A percentile compares a stretch with the other conserved stretches of the same genome.
phyloP scores from a whole-genome alignment of 1,284 basidiomycete genomes.

The Thelephora terrestris region DNA sequence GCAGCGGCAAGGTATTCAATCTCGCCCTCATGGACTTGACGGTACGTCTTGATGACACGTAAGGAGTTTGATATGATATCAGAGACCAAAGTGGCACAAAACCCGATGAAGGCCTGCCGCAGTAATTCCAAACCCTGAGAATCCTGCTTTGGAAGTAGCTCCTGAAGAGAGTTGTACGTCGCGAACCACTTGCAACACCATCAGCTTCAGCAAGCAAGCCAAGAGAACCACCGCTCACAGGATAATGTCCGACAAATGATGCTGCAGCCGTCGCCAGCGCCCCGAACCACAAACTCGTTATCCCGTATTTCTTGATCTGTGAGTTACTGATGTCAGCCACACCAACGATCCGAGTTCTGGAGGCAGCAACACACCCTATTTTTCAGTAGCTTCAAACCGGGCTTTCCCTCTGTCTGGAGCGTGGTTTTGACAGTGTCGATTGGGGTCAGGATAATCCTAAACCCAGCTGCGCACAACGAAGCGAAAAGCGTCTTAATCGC shows the following conservation, averaged over 20 bases:
- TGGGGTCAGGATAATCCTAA: slow-evolving; percentile 79
- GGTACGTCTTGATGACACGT: slow-evolving; percentile 87
- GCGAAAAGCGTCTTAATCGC: slow-evolving; percentile 65
- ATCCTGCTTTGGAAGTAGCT: slow-evolving; percentile 46
- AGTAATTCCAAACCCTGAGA: slow-evolving; percentile 47
- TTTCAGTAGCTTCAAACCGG: slow-evolving; percentile 54
- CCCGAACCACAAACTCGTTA: slow-evolving; percentile 78
- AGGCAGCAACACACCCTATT: slow-evolving; percentile 39
- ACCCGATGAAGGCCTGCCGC: slow-evolving; percentile 82
- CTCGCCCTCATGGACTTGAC: slow-evolving; percentile 74
- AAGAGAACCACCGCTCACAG: slow-evolving; percentile 28
- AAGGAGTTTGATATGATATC: slow-evolving; percentile 81
- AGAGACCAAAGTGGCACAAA: slow-evolving; percentile 70
- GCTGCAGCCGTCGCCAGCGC: slow-evolving; percentile 83
- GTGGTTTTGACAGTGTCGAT: slow-evolving; percentile 90
- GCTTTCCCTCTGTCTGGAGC: slow-evolving; percentile 76
- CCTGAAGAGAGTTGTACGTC: slow-evolving; percentile 76
- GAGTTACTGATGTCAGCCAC: neutral
- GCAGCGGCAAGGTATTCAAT: slow-evolving; percentile 70
- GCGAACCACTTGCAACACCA: slow-evolving; percentile 50
- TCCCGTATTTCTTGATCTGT: slow-evolving; percentile 63
- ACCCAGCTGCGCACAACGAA: slow-evolving; percentile 59
- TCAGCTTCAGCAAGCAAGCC: slow-evolving; percentile 5
- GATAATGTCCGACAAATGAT: slow-evolving; percentile 87
- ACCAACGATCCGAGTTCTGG: neutral